These are phyloP conservation scores for Ceratocystis cacaofunesta DNA, from an alignment of 2,329 filamentous ascomycete species.

Conservation along the genomic window DNA sequence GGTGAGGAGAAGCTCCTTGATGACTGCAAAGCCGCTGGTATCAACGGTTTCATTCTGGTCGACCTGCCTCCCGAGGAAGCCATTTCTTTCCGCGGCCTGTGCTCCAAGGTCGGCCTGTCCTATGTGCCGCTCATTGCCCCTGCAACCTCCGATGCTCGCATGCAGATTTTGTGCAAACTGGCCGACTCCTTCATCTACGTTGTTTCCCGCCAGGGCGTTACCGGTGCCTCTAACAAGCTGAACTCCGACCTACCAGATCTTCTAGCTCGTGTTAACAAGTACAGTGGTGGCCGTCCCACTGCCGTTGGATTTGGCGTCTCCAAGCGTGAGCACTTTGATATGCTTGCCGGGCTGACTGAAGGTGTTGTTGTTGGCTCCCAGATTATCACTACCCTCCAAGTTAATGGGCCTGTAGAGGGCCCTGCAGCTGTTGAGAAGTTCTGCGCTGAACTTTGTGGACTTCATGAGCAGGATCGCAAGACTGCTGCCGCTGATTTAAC, in stretches of 20 bases:
- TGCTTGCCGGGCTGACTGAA: conserved; percentile 69
- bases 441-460: conserved; percentile 52
- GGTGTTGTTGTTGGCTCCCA: conserved; percentile 95
- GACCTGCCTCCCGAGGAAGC: conserved; percentile 94
- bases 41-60: conserved; percentile 95
- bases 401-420: conserved; percentile 50
- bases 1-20: conserved; percentile 78
- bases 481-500: conserved; percentile 36
- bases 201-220: conserved; percentile 92
- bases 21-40: conserved; percentile 68
- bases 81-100: conserved; percentile 75
- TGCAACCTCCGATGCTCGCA: conserved; percentile 77
- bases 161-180: conserved; percentile 91
- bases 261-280: conserved; percentile 73
- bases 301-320: conserved; percentile 94
- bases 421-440: conserved; percentile 56
- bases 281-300: conserved; percentile 77
- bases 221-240: conserved; percentile 70
- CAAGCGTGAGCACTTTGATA: conserved; percentile 83
- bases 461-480: conserved; percentile 24
- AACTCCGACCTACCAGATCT: conserved; percentile 71
- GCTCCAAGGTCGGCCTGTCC: conserved; percentile 65
- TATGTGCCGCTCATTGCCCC: conserved; percentile 97
- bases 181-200: conserved; percentile 99
- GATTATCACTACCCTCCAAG: conserved; percentile 67